Evolutionary conservation across 441 rosid genomes (phyloP).

Genomic region (Gossypium lobatum): DNA sequence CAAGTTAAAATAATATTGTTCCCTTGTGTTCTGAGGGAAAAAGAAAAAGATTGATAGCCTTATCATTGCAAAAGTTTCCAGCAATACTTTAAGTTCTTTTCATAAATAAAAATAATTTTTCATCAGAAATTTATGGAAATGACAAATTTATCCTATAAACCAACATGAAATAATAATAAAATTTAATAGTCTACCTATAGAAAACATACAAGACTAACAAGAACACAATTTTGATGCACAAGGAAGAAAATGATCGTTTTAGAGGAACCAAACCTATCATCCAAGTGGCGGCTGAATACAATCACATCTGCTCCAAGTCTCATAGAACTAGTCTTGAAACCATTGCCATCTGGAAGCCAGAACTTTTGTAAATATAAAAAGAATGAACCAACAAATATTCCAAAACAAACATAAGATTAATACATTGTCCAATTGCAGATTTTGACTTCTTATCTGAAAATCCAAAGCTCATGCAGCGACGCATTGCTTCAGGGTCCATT

Average conservation of each 20-base stretch:
- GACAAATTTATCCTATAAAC: slow-evolving; percentile 6
- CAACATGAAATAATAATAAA: neutral
- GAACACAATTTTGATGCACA: slow-evolving; percentile 7
- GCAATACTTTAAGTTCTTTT: neutral
- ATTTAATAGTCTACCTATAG: neutral
- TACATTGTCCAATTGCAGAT: slow-evolving; percentile 84
- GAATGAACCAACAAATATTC: slow-evolving; percentile 13
- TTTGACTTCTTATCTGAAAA: slow-evolving; percentile 80
- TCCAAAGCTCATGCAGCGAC: slow-evolving; percentile 91
- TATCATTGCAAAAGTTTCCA: neutral
- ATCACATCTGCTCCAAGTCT: slow-evolving; percentile 96
- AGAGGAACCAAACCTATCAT: slow-evolving; percentile 47
- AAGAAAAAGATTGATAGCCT: neutral
- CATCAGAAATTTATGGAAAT: neutral
- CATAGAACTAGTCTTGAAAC: slow-evolving; percentile 98
- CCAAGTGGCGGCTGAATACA: slow-evolving; percentile 72
- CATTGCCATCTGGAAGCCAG: slow-evolving; percentile 83
- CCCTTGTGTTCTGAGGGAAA: neutral
- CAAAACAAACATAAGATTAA: slow-evolving; percentile 18
- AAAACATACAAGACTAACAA: neutral
- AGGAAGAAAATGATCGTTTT: neutral
- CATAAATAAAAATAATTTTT: neutral
- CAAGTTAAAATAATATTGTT: neutral
- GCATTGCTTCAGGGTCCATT: slow-evolving; percentile 83
- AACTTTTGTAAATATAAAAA: slow-evolving; percentile 22